Evolutionary conservation across 2,329 filamentous ascomycete species (phyloP).

Genomic region (Calycina herbarum): DNA sequence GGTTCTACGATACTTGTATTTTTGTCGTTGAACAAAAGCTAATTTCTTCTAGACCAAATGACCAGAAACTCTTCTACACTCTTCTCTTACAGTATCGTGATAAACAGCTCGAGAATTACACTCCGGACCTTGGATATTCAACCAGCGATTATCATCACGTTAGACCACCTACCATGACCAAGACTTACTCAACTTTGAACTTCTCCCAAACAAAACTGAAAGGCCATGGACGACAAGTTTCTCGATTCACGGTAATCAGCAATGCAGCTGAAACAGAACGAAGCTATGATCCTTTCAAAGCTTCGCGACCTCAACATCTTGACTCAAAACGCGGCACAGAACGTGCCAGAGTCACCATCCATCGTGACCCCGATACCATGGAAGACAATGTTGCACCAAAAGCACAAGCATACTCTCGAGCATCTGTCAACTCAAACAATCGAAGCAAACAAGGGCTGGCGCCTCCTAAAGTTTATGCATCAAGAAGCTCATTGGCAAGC

Average conservation of each 20-base stretch:
- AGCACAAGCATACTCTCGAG: slow-evolving; percentile 12
- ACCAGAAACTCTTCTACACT: slow-evolving; percentile 92
- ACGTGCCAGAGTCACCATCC: slow-evolving; percentile 34
- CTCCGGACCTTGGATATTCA: slow-evolving; percentile 76
- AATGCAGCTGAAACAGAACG: slow-evolving; percentile 56
- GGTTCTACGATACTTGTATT: slow-evolving; percentile 37
- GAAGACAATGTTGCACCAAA: slow-evolving; percentile 1
- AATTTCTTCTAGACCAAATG: slow-evolving; percentile 62
- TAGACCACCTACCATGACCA: slow-evolving; percentile 56
- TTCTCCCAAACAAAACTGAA: slow-evolving; percentile 51
- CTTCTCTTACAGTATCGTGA: slow-evolving; percentile 80
- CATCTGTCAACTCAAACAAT: slow-evolving; percentile 15
- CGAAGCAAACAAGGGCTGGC: slow-evolving; percentile 21
- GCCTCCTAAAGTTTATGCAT: slow-evolving; percentile 39
- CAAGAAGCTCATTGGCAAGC: slow-evolving; percentile 49
- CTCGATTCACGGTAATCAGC: slow-evolving; percentile 65
- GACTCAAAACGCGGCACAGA: slow-evolving; percentile 46
- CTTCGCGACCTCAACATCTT: slow-evolving; percentile 48
- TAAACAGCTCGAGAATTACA: slow-evolving; percentile 84
- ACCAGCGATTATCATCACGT: slow-evolving; percentile 89
- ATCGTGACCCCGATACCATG: slow-evolving; percentile 20
- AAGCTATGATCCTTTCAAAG: slow-evolving; percentile 84
- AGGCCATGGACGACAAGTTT: slow-evolving; percentile 55
- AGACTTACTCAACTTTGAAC: slow-evolving; percentile 61
- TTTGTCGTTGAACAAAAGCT: slow-evolving; percentile 8